Percentiles rank a stretch among this genome's conserved stretches.
phyloP scores from a whole-genome alignment of 2,329 filamentous ascomycete genomes.

The Metarhizium anisopliae region DNA sequence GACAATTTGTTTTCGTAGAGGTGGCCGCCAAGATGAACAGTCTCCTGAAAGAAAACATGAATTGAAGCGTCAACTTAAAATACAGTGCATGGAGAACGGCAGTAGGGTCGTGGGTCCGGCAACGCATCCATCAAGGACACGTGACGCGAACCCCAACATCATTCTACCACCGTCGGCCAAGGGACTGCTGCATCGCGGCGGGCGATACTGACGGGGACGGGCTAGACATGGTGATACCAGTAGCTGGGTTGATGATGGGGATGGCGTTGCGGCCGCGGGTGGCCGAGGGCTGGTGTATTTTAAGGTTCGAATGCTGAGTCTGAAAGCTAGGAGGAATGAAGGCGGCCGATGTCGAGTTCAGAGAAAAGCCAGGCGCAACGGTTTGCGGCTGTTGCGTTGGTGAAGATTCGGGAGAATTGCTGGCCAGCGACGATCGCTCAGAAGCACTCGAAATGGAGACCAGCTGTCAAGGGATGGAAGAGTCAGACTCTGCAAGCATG shows the following conservation, averaged over 20 bases:
- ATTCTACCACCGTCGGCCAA: slow-evolving; percentile 46
- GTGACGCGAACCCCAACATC: slow-evolving; percentile 13
- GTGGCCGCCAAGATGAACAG: slow-evolving; percentile 42
- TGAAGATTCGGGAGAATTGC: slow-evolving; percentile 85
- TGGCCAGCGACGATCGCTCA: slow-evolving; percentile 89
- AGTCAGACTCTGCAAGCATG: slow-evolving; percentile 16
- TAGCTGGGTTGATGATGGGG: slow-evolving; percentile 93
- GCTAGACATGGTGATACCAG: slow-evolving; percentile 79
- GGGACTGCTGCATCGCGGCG: slow-evolving; percentile 48
- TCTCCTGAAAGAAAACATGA: slow-evolving; percentile 25
- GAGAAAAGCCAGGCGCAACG: slow-evolving; percentile 67
- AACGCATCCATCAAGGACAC: slow-evolving; percentile 24
- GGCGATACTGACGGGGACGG: slow-evolving; percentile 67
- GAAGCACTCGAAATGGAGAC: slow-evolving; percentile 89
- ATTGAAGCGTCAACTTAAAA: slow-evolving; percentile 18
- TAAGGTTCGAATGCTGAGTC: slow-evolving; percentile 57
- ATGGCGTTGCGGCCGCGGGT: slow-evolving; percentile 91
- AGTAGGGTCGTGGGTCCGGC: slow-evolving; percentile 23
- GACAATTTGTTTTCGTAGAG: slow-evolving; percentile 24
- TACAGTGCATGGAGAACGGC: slow-evolving; percentile 26
- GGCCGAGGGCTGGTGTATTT: slow-evolving; percentile 84
- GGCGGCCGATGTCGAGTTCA: slow-evolving; percentile 57
- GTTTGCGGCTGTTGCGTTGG: slow-evolving; percentile 82
- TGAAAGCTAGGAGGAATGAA: slow-evolving; percentile 59
- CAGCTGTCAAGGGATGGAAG: slow-evolving; percentile 47